phyloP scores from a whole-genome alignment of 768 basidiomycete genomes.

The Phlebiopsis gigantea region DNA sequence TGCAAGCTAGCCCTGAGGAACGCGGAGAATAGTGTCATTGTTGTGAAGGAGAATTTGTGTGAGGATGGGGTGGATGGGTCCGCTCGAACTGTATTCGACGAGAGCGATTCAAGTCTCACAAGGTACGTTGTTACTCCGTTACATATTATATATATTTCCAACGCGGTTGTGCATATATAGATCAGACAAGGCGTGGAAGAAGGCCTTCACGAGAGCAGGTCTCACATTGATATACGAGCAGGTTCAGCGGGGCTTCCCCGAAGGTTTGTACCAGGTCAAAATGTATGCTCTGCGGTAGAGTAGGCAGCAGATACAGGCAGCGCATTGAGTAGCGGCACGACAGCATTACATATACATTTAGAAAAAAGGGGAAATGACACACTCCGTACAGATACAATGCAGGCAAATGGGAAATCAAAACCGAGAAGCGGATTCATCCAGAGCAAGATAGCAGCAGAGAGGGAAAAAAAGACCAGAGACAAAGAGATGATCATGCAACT shows the following conservation, averaged over 20 bases:
- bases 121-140: constrained; percentile 41
- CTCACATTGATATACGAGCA: constrained; percentile 67
- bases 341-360: constrained; percentile 3
- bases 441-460: background rate
- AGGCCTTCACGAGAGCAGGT: constrained; percentile 68
- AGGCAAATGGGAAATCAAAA: background rate
- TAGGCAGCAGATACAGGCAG: no score
- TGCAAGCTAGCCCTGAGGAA: constrained; percentile 56
- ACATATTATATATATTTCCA: background rate
- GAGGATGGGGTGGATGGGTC: constrained; percentile 47
- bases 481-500: background rate
- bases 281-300: constrained; percentile 58
- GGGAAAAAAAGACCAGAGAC: background rate
- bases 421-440: background rate
- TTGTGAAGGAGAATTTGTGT: constrained; percentile 93
- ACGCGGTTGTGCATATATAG: constrained; percentile 34
- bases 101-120: constrained; percentile 85
- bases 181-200: constrained; percentile 80
- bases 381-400: constrained; percentile 1
- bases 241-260: constrained; percentile 79
- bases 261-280: constrained; percentile 78
- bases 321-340: background rate
- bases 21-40: constrained; percentile 50
- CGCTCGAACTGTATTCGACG: constrained; percentile 63
- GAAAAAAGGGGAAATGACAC: background rate